Percentiles rank a stretch among this genome's conserved stretches.
phyloP scores from a whole-genome alignment of 441 rosid species.

The Brassica hybrid region DNA sequence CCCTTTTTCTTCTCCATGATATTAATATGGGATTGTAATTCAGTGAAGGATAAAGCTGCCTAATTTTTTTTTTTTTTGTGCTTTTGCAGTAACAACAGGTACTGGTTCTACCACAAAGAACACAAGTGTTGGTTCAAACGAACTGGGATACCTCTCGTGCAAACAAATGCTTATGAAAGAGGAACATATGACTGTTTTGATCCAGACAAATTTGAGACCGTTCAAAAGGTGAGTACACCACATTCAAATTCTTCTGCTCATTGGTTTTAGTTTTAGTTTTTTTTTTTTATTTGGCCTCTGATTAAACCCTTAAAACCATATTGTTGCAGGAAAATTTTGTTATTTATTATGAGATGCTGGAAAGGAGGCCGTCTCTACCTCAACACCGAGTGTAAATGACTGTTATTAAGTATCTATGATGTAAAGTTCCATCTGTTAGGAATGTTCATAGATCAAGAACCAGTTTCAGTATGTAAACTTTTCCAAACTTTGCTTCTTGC shows the following conservation, averaged over 20 bases:
- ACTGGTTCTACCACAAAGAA: background rate
- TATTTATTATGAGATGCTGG: constrained; percentile 77
- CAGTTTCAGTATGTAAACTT: constrained; percentile 49
- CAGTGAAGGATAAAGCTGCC: background rate
- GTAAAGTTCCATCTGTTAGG: constrained; percentile 55
- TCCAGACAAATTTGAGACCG: background rate
- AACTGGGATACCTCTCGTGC: background rate
- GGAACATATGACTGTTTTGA: background rate
- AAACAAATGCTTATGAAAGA: background rate
- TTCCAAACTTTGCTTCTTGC: constrained; percentile 36
- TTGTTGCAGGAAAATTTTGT: background rate
- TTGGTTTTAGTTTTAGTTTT: background rate
- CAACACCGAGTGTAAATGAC: constrained; percentile 54
- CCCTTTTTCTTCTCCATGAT: background rate
- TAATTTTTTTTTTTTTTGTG: background rate
- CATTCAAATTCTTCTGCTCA: background rate
- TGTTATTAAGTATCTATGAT: constrained; percentile 37
- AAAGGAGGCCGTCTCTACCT: constrained; percentile 83
- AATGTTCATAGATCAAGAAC: constrained; percentile 49
- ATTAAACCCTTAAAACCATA: constrained; percentile 7
- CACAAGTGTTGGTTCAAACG: background rate
- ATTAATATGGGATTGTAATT: no score
- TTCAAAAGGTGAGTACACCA: background rate
- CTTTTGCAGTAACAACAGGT: background rate
- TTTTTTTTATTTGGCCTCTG: background rate